Evolutionary conservation across 106 monocot genomes (phyloP).

Genomic region (Phalaenopsis aphrodite): DNA sequence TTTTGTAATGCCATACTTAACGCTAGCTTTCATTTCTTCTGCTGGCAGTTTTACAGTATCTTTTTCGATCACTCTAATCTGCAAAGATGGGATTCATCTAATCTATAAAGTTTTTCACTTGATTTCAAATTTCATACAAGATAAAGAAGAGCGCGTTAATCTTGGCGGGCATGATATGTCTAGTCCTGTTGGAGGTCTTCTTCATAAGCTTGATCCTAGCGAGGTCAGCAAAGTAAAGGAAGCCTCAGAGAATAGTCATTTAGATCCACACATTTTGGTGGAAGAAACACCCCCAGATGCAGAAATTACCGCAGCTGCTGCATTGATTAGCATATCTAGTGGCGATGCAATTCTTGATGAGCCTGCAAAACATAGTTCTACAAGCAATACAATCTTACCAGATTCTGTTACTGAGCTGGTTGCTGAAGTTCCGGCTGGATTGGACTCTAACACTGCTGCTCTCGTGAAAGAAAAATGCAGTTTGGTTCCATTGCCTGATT

Average conservation of each 20-base stretch:
- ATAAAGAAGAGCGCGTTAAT: neutral
- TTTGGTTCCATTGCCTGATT: neutral
- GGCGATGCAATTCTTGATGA: neutral
- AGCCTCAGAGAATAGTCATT: neutral
- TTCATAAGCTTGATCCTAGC: neutral
- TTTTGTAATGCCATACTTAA: neutral
- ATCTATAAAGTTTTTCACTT: too few species aligned
- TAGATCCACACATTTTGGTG: neutral
- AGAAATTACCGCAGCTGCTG: neutral
- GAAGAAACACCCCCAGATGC: constrained; percentile 5
- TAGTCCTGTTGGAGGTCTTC: neutral
- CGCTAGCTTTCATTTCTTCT: neutral
- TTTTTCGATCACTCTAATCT: too few species aligned
- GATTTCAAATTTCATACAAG: neutral
- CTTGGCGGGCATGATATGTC: neutral
- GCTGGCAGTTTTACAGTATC: too few species aligned
- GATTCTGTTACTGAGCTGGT: neutral
- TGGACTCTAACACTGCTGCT: neutral
- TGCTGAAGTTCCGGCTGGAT: neutral
- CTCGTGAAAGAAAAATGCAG: neutral
- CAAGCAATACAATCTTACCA: too few species aligned
- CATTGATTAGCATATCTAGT: neutral
- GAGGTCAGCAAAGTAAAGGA: constrained; percentile 3
- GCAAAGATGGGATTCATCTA: too few species aligned
- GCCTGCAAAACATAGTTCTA: neutral